A percentile compares a stretch with the other conserved stretches of the same genome.
Evolutionary conservation across 441 rosid species (phyloP).

Genomic region (Geranium incanum): DNA sequence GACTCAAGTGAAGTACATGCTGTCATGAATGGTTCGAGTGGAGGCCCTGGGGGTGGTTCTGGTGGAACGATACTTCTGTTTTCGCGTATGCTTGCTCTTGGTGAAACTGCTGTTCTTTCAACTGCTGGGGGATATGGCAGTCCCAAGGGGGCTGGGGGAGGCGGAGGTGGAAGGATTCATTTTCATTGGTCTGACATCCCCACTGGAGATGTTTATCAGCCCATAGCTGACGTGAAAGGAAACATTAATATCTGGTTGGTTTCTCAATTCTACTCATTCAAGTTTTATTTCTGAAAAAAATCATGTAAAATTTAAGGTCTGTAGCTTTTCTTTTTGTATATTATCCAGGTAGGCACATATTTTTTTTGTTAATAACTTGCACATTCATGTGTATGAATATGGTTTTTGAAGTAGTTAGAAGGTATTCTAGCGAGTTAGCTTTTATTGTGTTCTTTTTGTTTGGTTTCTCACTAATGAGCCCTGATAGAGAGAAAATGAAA

Average conservation of each 20-base stretch:
- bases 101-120: conserved; percentile 68
- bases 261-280: conserved; percentile 17
- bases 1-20: conserved; percentile 23
- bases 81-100: conserved; percentile 52
- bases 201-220: conserved; percentile 98
- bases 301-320: not conserved
- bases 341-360: conserved; percentile 1
- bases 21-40: conserved; percentile 26
- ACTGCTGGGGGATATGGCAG: conserved; percentile 88
- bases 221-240: conserved; percentile 86
- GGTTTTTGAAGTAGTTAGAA: not conserved
- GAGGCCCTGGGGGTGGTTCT: conserved; percentile 93
- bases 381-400: not conserved
- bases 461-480: not conserved
- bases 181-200: conserved; percentile 98
- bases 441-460: not conserved
- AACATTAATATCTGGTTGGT: conserved; percentile 58
- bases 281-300: conserved; percentile 2
- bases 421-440: not conserved
- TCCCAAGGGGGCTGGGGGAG: conserved; percentile 84
- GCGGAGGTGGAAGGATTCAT: conserved; percentile 99
- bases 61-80: conserved; percentile 93
- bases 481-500: not conserved
- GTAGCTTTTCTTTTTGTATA: not conserved
- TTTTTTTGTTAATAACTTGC: not conserved